Percentiles rank a stretch among this genome's conserved stretches.
These are phyloP conservation scores for Crithidia acanthocephali DNA, from an alignment of 208 protist genomes.

Conservation along the genomic window DNA sequence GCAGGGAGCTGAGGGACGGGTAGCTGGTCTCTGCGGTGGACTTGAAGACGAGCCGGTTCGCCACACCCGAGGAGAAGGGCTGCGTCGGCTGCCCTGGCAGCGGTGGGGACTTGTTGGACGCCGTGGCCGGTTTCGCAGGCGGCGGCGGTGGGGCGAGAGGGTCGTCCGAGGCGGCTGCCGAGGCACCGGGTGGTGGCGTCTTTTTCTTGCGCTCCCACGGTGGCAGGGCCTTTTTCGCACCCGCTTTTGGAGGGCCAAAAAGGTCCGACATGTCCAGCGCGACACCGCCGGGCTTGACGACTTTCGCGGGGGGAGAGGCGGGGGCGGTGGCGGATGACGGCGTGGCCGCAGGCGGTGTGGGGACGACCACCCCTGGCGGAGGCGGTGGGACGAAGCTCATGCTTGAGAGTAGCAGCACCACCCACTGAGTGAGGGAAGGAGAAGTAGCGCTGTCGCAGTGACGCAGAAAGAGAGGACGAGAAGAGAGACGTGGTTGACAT, in stretches of 20 bases:
- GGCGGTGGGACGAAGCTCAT: conserved; percentile 45
- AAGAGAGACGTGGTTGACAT: too few species aligned
- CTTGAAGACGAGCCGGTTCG: conserved; percentile 6
- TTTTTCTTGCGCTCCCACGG: conserved; percentile 44
- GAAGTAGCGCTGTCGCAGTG: too few species aligned
- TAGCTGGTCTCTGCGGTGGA: conserved; percentile 13
- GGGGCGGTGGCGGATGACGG: background rate
- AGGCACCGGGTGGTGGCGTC: conserved; percentile 6
- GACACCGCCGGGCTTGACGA: conserved; percentile 43
- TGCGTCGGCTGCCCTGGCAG: conserved; percentile 11
- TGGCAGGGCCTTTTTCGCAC: conserved; percentile 41
- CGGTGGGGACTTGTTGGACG: conserved; percentile 1
- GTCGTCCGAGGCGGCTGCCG: background rate
- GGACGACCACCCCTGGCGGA: conserved; percentile 31
- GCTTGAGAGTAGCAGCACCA: background rate
- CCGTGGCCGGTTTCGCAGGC: background rate
- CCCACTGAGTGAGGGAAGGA: too few species aligned
- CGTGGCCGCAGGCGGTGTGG: conserved; percentile 17
- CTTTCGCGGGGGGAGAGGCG: background rate
- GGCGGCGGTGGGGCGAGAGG: conserved; percentile 2
- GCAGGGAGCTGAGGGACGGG: conserved; percentile 15
- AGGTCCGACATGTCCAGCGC: conserved; percentile 49
- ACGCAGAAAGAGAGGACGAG: too few species aligned
- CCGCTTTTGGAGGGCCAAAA: conserved; percentile 33
- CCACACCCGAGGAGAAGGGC: background rate